Evolutionary conservation across 768 basidiomycete genomes (phyloP).

Genomic region (Agaricus sinodeliciosus): DNA sequence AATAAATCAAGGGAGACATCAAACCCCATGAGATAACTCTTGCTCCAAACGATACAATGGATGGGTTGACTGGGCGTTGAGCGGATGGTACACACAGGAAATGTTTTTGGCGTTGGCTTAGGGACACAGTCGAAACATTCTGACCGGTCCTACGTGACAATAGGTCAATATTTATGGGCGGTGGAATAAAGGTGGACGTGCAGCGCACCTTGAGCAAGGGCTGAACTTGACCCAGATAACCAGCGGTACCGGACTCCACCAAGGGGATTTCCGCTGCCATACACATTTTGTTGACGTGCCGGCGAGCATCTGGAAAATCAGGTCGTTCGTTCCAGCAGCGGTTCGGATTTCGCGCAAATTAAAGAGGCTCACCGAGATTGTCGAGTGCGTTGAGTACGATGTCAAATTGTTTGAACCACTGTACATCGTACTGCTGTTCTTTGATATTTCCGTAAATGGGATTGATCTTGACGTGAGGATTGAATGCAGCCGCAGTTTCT

Average conservation of each 20-base stretch:
- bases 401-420: slow-evolving; percentile 88
- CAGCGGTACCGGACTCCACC: slow-evolving; percentile 95
- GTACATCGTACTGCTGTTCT: slow-evolving; percentile 80
- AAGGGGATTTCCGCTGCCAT: slow-evolving; percentile 87
- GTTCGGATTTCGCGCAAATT: neutral
- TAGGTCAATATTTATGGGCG: neutral
- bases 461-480: slow-evolving; percentile 79
- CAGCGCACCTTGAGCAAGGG: slow-evolving; percentile 74
- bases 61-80: slow-evolving; percentile 96
- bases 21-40: slow-evolving; percentile 90
- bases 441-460: slow-evolving; percentile 97
- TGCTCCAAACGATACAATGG: slow-evolving; percentile 99
- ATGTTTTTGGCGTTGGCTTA: slow-evolving; percentile 89
- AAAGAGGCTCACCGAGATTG: slow-evolving; percentile 70
- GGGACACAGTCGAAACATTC: slow-evolving; percentile 97
- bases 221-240: slow-evolving; percentile 95
- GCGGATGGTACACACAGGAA: slow-evolving; percentile 96
- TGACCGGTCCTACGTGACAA: slow-evolving; percentile 56
- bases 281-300: slow-evolving; percentile 98
- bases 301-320: slow-evolving; percentile 63
- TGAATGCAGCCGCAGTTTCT: slow-evolving; percentile 76
- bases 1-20: slow-evolving; percentile 19
- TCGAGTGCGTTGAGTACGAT: slow-evolving; percentile 94
- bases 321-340: neutral
- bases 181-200: neutral